These are phyloP conservation scores for Botrytis porri DNA, from an alignment of 2,329 filamentous ascomycete species.

Conservation along the genomic window DNA sequence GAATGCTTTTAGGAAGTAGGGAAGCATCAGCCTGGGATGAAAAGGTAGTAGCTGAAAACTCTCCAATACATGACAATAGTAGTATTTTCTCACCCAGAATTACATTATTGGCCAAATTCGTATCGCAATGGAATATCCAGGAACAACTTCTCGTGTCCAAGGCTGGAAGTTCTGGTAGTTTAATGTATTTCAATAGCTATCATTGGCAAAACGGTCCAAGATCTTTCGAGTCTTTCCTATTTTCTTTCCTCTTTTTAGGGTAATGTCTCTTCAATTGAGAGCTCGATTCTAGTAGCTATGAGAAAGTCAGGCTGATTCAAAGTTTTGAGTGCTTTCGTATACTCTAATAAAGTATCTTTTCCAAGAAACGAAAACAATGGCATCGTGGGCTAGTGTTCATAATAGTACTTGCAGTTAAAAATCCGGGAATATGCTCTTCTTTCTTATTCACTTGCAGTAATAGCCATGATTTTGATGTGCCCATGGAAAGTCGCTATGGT, in stretches of 20 bases:
- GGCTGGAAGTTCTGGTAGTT: background rate
- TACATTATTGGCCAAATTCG: background rate
- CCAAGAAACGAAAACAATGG: background rate
- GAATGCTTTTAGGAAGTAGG: conserved; percentile 48
- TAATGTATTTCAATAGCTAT: background rate
- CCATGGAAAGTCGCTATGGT: background rate
- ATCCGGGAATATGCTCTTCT: background rate
- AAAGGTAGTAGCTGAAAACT: background rate
- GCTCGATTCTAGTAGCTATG: background rate
- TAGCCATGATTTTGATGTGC: background rate
- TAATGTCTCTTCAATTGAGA: background rate
- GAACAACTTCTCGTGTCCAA: background rate
- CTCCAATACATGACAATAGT: background rate
- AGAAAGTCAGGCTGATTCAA: background rate
- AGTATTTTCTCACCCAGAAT: background rate
- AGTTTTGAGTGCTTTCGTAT: background rate
- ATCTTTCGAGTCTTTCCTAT: background rate
- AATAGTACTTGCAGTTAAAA: background rate
- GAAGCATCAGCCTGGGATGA: background rate
- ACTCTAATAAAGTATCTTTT: background rate
- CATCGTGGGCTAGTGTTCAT: background rate
- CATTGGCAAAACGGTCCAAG: no score
- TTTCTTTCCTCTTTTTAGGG: background rate
- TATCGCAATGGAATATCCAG: background rate
- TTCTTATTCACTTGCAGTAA: background rate